Evolutionary conservation across 306 rosid species (phyloP).

Genomic region (Purshia tridentata): DNA sequence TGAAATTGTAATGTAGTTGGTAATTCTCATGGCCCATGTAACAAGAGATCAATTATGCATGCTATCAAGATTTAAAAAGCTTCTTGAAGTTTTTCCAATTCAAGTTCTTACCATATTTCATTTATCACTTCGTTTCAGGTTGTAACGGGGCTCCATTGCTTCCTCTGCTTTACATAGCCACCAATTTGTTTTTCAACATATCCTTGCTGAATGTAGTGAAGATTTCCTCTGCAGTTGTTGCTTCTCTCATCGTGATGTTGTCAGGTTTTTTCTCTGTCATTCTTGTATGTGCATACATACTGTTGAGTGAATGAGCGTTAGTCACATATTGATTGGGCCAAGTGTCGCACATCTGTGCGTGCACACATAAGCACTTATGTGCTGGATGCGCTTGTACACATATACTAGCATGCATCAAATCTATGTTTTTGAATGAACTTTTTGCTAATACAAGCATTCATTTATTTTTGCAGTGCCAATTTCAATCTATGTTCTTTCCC

Average conservation of each 20-base stretch:
- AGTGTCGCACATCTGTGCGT: neutral
- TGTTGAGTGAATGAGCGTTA: neutral
- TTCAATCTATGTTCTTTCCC: constrained; percentile 71
- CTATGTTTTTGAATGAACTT: neutral
- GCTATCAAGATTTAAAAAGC: neutral
- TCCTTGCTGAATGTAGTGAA: constrained; percentile 69
- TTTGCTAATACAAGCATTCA: constrained; percentile 23
- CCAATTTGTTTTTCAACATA: constrained; percentile 75
- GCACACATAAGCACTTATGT: neutral
- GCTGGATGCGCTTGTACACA: neutral
- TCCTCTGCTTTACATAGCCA: constrained; percentile 67
- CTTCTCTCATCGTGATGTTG: constrained; percentile 75
- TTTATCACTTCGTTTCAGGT: constrained; percentile 42
- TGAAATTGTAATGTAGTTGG: neutral
- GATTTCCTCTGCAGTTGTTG: constrained; percentile 72
- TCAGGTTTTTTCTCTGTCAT: constrained; percentile 56
- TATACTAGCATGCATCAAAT: neutral
- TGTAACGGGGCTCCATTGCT: constrained; percentile 88
- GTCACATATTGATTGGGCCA: neutral
- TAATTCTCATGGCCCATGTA: neutral
- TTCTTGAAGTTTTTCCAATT: neutral
- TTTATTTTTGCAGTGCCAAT: constrained; percentile 71
- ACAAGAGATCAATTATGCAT: neutral
- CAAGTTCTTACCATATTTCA: neutral
- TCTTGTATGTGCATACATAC: neutral